Conservation (phyloP, 2,329 filamentous ascomycete species). For the Pestalotiopsis sp. region DNA sequence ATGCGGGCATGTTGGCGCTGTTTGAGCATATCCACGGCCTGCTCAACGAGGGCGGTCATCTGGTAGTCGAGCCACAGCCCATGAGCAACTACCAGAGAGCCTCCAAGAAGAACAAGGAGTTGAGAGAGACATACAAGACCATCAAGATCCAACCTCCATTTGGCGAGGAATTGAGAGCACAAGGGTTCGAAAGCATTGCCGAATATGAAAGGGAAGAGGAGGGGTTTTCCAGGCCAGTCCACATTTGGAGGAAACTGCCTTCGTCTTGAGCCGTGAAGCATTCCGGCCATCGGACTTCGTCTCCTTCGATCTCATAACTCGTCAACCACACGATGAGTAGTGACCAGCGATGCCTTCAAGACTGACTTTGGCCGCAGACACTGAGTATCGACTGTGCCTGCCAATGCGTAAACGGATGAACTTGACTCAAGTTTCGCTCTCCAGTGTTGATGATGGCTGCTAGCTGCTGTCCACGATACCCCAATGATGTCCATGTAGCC, state of each 20-base stretch:
- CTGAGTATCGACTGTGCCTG: background rate
- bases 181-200: conserved; percentile 14
- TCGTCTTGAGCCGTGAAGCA: background rate
- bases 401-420: too few species aligned
- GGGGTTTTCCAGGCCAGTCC: conserved; percentile 14
- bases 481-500: too few species aligned
- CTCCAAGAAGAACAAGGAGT: conserved; percentile 13
- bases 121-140: conserved; percentile 14
- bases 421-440: too few species aligned
- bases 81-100: conserved; percentile 14
- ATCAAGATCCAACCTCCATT: conserved; percentile 15
- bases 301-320: background rate
- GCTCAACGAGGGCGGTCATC: conserved; percentile 8
- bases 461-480: too few species aligned
- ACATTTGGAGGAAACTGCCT: conserved; percentile 12
- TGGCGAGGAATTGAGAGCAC: conserved; percentile 9
- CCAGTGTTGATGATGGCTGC: too few species aligned
- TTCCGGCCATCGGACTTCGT: background rate
- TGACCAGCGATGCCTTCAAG: background rate
- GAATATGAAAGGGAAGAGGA: conserved; percentile 13
- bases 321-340: too few species aligned
- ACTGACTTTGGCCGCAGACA: background rate
- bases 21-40: conserved; percentile 11
- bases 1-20: conserved; percentile 12
- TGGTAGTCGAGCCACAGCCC: conserved; percentile 14